Percentiles rank a stretch among this genome's conserved stretches.
phyloP scores from a whole-genome alignment of 1,139 yeast genomes.

The Suzukiozyma palmioleophila region DNA sequence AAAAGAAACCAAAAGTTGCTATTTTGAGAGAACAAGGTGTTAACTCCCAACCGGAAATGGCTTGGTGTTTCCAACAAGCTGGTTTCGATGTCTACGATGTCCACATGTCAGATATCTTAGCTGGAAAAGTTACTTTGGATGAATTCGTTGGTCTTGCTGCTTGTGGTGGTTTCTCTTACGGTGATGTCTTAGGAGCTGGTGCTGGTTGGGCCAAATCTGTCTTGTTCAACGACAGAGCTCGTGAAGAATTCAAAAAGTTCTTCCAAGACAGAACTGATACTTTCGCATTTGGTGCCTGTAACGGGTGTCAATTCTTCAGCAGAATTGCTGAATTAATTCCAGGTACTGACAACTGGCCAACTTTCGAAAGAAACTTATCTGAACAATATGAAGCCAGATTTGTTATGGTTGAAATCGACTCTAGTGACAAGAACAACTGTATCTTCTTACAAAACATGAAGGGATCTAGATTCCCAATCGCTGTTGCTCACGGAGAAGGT shows the following conservation, averaged over 20 bases:
- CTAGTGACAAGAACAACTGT: conserved; percentile 45
- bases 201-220: conserved; percentile 99
- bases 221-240: conserved; percentile 75
- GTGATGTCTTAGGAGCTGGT: conserved; percentile 99
- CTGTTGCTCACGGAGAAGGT: conserved; percentile 99
- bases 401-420: conserved; percentile 77
- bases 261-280: conserved; percentile 87
- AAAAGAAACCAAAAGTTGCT: conserved; percentile 78
- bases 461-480: conserved; percentile 90
- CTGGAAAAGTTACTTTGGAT: conserved; percentile 67
- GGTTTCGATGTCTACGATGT: conserved; percentile 93
- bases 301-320: conserved; percentile 96
- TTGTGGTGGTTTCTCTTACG: conserved; percentile 98
- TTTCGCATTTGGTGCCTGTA: conserved; percentile 98
- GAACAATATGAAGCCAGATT: conserved; percentile 98
- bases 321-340: conserved; percentile 87
- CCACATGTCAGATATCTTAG: conserved; percentile 90
- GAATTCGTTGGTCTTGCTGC: conserved; percentile 94
- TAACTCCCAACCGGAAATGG: conserved; percentile 98
- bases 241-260: conserved; percentile 71
- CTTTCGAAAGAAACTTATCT: conserved; percentile 83
- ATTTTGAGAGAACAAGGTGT: conserved; percentile 98
- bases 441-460: conserved; percentile 87
- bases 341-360: conserved; percentile 96
- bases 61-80: conserved; percentile 92